Conservation (phyloP, 2,329 filamentous ascomycete species). For the Botrytis porri region DNA sequence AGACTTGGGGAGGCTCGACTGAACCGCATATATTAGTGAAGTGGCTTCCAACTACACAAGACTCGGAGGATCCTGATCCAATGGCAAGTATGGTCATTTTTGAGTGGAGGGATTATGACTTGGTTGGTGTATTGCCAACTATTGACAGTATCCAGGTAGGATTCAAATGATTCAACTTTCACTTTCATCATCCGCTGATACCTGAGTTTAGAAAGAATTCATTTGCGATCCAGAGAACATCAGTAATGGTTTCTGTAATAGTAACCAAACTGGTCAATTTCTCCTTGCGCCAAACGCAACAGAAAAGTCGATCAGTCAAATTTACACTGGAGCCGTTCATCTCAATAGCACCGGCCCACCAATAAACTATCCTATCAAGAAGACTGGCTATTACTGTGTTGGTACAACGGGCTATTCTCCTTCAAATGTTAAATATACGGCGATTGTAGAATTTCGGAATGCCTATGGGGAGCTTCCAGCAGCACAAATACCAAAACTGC, state of each 20-base stretch:
- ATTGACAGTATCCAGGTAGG: slow-evolving; percentile 54
- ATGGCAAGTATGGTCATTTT: slow-evolving; percentile 85
- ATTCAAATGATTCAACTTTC: slow-evolving; percentile 2
- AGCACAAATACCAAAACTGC: slow-evolving; percentile 92
- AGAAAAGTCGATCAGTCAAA: slow-evolving; percentile 64
- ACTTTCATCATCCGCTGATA: slow-evolving; percentile 37
- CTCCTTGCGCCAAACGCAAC: slow-evolving; percentile 76
- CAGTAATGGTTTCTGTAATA: slow-evolving; percentile 66
- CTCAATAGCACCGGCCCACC: slow-evolving; percentile 66
- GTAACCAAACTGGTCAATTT: slow-evolving; percentile 78
- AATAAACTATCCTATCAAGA: slow-evolving; percentile 79
- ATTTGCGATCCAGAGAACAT: slow-evolving; percentile 77
- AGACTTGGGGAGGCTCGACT: slow-evolving; percentile 80
- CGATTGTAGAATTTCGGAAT: slow-evolving; percentile 88
- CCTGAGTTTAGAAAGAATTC: slow-evolving; percentile 51
- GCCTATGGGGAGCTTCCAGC: slow-evolving; percentile 94
- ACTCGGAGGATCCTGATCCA: slow-evolving; percentile 63
- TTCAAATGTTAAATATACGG: slow-evolving; percentile 63
- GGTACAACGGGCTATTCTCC: slow-evolving; percentile 69
- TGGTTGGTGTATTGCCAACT: slow-evolving; percentile 68
- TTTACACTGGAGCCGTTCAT: slow-evolving; percentile 78
- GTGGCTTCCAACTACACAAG: slow-evolving; percentile 62
- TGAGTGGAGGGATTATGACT: slow-evolving; percentile 82
- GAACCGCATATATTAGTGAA: slow-evolving; percentile 88
- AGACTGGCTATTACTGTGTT: slow-evolving; percentile 96